Percentiles rank a stretch among this genome's conserved stretches.
phyloP scores from a whole-genome alignment of 805 yeast species.

The Wickerhamiella azyma region DNA sequence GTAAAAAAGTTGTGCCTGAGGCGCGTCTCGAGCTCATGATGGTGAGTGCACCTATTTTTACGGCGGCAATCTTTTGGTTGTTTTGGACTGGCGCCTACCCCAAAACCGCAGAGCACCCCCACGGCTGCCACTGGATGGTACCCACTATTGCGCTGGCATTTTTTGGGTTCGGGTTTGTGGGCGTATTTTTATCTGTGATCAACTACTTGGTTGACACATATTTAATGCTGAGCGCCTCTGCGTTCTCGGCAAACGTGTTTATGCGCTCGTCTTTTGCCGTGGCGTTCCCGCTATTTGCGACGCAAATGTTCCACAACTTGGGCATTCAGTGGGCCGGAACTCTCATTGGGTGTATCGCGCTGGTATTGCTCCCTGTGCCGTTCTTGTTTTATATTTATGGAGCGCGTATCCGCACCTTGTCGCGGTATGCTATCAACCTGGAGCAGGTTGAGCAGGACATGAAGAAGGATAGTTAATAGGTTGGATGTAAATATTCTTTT shows the following conservation, averaged over 20 bases:
- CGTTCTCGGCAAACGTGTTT: constrained; percentile 51
- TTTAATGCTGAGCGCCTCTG: constrained; percentile 45
- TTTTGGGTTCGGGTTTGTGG: constrained; percentile 40
- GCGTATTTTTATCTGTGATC: constrained; percentile 45
- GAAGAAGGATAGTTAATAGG: neutral
- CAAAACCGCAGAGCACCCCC: constrained; percentile 33
- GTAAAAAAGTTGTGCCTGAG: constrained; percentile 59
- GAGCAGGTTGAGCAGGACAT: constrained; percentile 3
- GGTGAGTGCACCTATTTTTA: constrained; percentile 54
- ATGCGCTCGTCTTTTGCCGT: constrained; percentile 47
- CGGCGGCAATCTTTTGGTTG: constrained; percentile 73
- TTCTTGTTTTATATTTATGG: constrained; percentile 41
- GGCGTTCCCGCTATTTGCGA: constrained; percentile 46
- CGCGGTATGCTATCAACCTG: constrained; percentile 15
- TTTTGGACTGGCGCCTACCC: constrained; percentile 78
- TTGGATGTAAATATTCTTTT: neutral
- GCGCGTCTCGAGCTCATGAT: constrained; percentile 67
- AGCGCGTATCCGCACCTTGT: constrained; percentile 17
- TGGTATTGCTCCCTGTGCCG: constrained; percentile 42
- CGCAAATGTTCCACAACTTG: constrained; percentile 37
- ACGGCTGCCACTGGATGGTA: constrained; percentile 45
- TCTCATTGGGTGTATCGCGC: constrained; percentile 37
- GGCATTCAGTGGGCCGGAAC: constrained; percentile 44
- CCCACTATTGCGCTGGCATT: constrained; percentile 45
- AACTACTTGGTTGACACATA: constrained; percentile 51